Evolutionary conservation across 306 rosid species (phyloP).

Genomic region (Fragaria vesca): DNA sequence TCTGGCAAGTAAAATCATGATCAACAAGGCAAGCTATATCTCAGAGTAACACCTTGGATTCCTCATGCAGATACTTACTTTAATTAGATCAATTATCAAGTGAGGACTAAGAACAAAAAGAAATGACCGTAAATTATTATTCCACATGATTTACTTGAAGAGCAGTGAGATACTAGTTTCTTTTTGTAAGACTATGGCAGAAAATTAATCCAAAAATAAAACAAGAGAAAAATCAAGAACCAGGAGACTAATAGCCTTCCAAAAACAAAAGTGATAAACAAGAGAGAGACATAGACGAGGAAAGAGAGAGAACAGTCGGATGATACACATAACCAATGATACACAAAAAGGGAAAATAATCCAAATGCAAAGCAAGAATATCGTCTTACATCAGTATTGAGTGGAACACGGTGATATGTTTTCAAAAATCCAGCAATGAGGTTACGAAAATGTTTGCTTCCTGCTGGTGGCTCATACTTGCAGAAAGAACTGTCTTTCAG

Average conservation of each 20-base stretch:
- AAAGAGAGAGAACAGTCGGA: background rate
- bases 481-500: slow-evolving; percentile 62
- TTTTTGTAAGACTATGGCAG: background rate
- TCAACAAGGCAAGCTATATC: background rate
- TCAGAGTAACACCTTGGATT: background rate
- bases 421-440: slow-evolving; percentile 91
- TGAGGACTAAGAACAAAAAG: background rate
- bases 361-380: slow-evolving; percentile 4
- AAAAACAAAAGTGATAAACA: background rate
- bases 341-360: background rate
- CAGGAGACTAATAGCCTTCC: background rate
- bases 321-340: background rate
- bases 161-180: background rate
- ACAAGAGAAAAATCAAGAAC: background rate
- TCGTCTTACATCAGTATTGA: slow-evolving; percentile 58
- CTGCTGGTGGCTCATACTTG: slow-evolving; percentile 94
- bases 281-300: background rate
- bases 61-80: background rate
- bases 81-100: background rate
- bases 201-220: background rate
- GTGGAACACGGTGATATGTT: slow-evolving; percentile 92
- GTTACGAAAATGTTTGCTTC: slow-evolving; percentile 80
- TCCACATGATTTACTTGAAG: background rate
- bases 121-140: background rate
- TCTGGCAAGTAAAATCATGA: slow-evolving; percentile 3